Evolutionary conservation across 2,329 filamentous ascomycete species (phyloP), one percentile per base, ranked within the genome.

Genomic region (Lasiodiplodia sp.): DNA sequence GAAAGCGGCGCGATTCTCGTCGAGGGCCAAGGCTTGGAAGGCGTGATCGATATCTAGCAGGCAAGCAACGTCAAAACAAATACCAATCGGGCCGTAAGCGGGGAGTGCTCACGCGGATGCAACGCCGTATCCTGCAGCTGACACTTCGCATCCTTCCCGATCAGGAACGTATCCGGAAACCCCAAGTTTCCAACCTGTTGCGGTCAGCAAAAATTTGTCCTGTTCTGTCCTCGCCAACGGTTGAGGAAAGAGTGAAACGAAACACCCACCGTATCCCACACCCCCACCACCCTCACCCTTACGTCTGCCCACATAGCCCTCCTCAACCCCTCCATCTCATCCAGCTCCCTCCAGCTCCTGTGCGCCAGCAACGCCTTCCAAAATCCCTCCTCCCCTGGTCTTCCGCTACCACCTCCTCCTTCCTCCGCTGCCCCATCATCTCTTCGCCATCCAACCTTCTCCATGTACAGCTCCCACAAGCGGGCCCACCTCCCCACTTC

Each of bases 21-120:
- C 86, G 0, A 88, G 78, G 2, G 85, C 85, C 0, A 88, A 76
- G 0, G 86, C 86, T 56, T 88, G 86, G 69, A 87, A 87, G 1
- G 86, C 86, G 69, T 87, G 83, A 49, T 86, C 82, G 5, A 87
- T 77, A 16, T 73, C 69, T 68, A 23, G 8, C n/a, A n/a, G 18
- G 11, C 44, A 21, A 47, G 44, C 18, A 23, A 38, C 16, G 16
- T 58, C 34, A 68, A 52, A 25, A 6, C 12, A 38, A 25, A n/a
- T 18, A 18, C 10, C 7, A 6, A 7, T 40, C 12, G 8, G 34
- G 18, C 12, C 11, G n/a, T 8, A 8, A 16, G 8, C 18, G 52
- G 18, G 18, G 14, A 14, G n/a, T 14, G 65, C 67, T 62, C 21
- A 70, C 67, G 38, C 7, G 51, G 34, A 7, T 66, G 31, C 34